These are phyloP conservation scores for Lepiota venenata DNA, from an alignment of 768 basidiomycete genomes.

Conservation along the genomic window DNA sequence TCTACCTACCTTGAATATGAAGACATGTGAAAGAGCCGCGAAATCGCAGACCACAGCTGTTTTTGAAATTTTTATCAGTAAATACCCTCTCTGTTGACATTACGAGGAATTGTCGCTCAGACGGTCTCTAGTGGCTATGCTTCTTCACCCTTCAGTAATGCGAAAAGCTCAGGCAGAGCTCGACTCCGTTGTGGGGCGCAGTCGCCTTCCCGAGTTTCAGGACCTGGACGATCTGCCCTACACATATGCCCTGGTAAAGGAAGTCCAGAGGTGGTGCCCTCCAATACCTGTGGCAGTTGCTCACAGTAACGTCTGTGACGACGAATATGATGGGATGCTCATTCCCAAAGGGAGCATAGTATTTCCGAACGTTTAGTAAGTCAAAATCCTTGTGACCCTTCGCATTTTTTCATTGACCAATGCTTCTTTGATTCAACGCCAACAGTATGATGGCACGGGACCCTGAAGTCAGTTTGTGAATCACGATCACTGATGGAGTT, in stretches of 20 bases:
- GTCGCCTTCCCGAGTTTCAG: constrained; percentile 22
- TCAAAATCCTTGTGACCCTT: constrained; percentile 2
- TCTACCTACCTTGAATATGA: not conserved
- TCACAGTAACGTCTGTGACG: constrained; percentile 30
- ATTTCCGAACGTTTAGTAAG: constrained; percentile 21
- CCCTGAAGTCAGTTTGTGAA: constrained; percentile 11
- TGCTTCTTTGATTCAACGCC: not conserved
- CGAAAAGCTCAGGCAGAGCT: constrained; percentile 28
- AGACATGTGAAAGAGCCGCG: too few species aligned
- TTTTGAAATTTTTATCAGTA: constrained; percentile 7
- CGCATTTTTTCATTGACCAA: not conserved
- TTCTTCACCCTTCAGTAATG: constrained; percentile 22
- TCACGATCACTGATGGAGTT: not conserved
- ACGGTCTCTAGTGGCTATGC: constrained; percentile 23
- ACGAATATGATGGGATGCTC: constrained; percentile 30
- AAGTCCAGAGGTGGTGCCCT: constrained; percentile 19
- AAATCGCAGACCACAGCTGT: not conserved
- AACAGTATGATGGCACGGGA: constrained; percentile 21
- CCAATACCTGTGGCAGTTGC: constrained; percentile 27
- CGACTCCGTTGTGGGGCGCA: constrained; percentile 23
- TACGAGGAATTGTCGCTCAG: not conserved
- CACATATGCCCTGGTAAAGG: constrained; percentile 17
- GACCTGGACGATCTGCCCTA: constrained; percentile 20
- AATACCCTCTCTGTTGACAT: not conserved
- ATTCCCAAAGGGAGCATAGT: constrained; percentile 30